These are phyloP conservation scores for Daldinia caldariorum DNA, from an alignment of 495 filamentous ascomycete species.

Conservation along the genomic window DNA sequence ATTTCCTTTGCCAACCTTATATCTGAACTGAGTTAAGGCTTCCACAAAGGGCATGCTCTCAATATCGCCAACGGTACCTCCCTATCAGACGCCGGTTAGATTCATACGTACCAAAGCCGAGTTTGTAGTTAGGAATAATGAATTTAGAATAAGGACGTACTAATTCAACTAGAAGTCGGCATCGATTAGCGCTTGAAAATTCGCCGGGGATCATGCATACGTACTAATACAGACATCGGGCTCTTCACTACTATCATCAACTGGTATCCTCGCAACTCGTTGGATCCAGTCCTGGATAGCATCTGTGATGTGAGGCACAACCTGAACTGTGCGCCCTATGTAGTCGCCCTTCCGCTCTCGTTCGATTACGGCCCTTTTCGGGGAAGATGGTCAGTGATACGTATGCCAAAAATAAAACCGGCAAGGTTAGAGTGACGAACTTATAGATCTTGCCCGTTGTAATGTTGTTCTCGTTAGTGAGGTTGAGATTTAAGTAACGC, in stretches of 20 bases:
- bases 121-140: slow-evolving; percentile 4
- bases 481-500: slow-evolving; percentile 67
- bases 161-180: slow-evolving; percentile 46
- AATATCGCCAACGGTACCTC: slow-evolving; percentile 73
- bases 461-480: slow-evolving; percentile 86
- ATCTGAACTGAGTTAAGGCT: slow-evolving; percentile 79
- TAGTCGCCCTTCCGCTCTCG: slow-evolving; percentile 82
- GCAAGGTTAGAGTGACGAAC: slow-evolving; percentile 71
- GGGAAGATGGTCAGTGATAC: slow-evolving; percentile 45
- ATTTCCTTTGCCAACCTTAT: slow-evolving; percentile 77
- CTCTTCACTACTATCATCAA: slow-evolving; percentile 81
- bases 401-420: slow-evolving; percentile 16
- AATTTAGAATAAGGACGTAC: slow-evolving; percentile 34
- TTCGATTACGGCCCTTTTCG: slow-evolving; percentile 83
- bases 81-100: slow-evolving; percentile 25
- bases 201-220: slow-evolving; percentile 26
- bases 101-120: not conserved
- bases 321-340: slow-evolving; percentile 90
- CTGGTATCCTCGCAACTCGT: slow-evolving; percentile 83
- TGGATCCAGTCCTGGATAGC: slow-evolving; percentile 94
- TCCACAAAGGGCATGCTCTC: slow-evolving; percentile 92
- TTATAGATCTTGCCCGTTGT: slow-evolving; percentile 96
- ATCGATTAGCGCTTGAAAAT: slow-evolving; percentile 31
- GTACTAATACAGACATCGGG: slow-evolving; percentile 90
- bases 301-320: slow-evolving; percentile 91